Base-by-base conservation (phyloP, 331 rosid species). In the Stylosanthes scabra region DNA sequence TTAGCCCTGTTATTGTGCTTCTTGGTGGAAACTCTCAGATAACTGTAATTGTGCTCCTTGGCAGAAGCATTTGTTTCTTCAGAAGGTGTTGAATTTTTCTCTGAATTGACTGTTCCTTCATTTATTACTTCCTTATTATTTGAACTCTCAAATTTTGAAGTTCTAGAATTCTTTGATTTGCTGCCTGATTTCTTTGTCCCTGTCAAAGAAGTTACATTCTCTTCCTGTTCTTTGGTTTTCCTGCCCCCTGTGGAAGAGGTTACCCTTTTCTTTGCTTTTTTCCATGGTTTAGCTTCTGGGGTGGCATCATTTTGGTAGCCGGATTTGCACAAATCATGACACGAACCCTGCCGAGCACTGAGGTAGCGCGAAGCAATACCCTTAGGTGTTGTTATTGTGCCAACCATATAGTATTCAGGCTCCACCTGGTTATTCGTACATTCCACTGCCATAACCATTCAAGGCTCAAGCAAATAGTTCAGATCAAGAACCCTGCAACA, bases 301-400 rank as follows among this genome's bases (percentile, higher is more conserved):
- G 9, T n/a, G 13, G 52, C 7, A 49, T 27, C 74, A 68, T 85
- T 83, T 34, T 59, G 79, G n/a, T 44, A 15, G 83, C 98, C 98
- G 74, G 80, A 89, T 74, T 91, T 93, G 87, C 98, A 93, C 14
- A 59, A 2, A 63, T 91, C 97, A 78, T 93, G 98, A 71, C 97
- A 89, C 59, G 98, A 93, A 69, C 89, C 69, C 8, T 29, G 14
- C 45, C 78, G 81, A 34, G 66, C 81, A 20, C 78, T n/a, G 28
- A 75, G 97, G 83, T 91, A 93, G n/a, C 98, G 98, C 3, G 98
- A 77, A 40, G 37, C 77, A 73, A 79, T 72, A 31, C 3, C 37
- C 85, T 70, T 83, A 28, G 41, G 49, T 25, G 73, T 46, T 29
- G 15, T 72, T 62, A 67, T 11, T 42, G 57, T 67, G 66, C 15